Conservation (phyloP, 495 filamentous ascomycete genomes). For the Umbilicaria muhlenbergii region DNA sequence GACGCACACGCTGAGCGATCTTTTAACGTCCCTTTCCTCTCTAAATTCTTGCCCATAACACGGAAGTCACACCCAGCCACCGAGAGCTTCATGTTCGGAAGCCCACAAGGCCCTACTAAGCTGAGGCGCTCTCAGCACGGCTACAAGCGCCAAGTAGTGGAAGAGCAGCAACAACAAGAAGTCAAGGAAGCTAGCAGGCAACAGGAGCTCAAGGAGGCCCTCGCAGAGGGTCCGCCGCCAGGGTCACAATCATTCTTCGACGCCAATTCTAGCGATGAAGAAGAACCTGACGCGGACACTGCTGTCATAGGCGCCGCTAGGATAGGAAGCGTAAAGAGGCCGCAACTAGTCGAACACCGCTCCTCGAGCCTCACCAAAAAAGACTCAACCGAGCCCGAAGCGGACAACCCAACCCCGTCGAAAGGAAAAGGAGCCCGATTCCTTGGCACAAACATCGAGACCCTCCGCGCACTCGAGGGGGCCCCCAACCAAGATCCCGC, state of each 20-base stretch:
- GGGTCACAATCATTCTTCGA: neutral
- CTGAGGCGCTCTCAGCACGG: too few species aligned
- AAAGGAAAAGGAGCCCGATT: neutral
- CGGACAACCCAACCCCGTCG: constrained; percentile 1
- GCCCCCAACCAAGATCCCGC: too few species aligned
- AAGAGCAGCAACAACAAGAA: neutral
- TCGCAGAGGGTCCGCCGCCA: too few species aligned
- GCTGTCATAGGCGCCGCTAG: neutral
- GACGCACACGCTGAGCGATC: constrained; percentile 1
- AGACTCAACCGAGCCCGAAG: neutral
- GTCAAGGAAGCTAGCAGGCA: neutral
- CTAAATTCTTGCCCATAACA: constrained; percentile 4
- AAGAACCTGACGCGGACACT: neutral
- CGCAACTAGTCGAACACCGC: neutral
- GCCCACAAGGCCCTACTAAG: too few species aligned
- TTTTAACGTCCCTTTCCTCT: constrained; percentile 6
- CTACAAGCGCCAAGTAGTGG: too few species aligned
- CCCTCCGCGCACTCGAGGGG: too few species aligned
- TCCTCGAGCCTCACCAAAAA: neutral
- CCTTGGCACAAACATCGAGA: neutral
- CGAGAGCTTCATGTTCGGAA: neutral
- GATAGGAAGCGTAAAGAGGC: neutral
- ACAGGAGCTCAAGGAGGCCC: too few species aligned
- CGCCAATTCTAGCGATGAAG: constrained; percentile 1
- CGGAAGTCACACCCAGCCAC: neutral